Base-by-base conservation (phyloP, 2,329 filamentous ascomycete genomes). In the Apiospora sp. region DNA sequence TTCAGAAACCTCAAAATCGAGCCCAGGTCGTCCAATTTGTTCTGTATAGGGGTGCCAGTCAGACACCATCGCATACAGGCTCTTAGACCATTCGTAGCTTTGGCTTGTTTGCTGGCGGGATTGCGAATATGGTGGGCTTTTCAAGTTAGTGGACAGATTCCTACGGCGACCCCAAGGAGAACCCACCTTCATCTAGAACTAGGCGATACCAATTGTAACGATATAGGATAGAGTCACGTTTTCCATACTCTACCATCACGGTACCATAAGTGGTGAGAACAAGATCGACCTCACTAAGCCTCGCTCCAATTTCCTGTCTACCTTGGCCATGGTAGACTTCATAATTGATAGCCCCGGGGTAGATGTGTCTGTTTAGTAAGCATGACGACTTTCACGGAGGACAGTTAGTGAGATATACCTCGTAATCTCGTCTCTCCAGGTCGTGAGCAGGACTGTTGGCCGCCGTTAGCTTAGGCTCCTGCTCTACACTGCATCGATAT, bases 191-290 rank as follows among this genome's bases (percentile, higher is more conserved):
- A 24, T 71, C 70, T 8, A 71, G 24, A 3, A 71, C 64, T 16
- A 71, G 24, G 5, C 70, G 58, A 51, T 71, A 44, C 70, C 70
- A 71, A 10, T 43, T 34, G 14, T 51, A 37, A 0, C 44, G 24
- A 30, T 68, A 27, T 14, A 71, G 7, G 2, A 54, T 13, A 1
- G 54, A 61, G 8, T 48, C 30, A 13, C 61, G 6, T 54, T 46
- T 34, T 22, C 61, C 13, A 41, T 44, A 54, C 41, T 71, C 70
- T 10, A 34, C 19, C 19, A 64, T 48, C 6, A 71, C 14, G 12
- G 70, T 68, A 2, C 41, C 41, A 48, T 71, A 71, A 19, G 70
- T 71, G 7, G 70, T 68, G 27, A 71, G 43, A 12, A 71, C 70
- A 43, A 71, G 34, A 6, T 71, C 61, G 13, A 41, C 46, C 3